These are phyloP conservation scores for Neonectria ditissima DNA, from an alignment of 2,329 filamentous ascomycete species.

Conservation along the genomic window DNA sequence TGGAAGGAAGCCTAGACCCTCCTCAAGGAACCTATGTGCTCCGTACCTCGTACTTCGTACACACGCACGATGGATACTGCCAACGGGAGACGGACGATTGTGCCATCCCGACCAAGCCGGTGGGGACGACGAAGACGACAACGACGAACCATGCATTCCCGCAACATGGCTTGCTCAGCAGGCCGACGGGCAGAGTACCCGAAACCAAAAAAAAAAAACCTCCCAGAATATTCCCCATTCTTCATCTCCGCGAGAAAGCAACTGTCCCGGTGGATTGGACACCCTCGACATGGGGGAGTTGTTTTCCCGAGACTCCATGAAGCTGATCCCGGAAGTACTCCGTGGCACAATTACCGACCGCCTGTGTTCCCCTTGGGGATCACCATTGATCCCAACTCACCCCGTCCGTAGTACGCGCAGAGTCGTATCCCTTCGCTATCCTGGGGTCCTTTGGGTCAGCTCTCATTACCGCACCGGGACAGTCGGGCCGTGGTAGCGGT, in stretches of 20 bases:
- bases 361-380: slow-evolving; percentile 13
- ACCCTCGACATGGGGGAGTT: neutral
- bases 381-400: slow-evolving; percentile 9
- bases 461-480: slow-evolving; percentile 7
- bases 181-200: neutral
- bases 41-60: no score
- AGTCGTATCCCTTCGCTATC: slow-evolving; percentile 15
- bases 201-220: no score
- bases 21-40: no score
- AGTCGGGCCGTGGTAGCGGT: slow-evolving; percentile 12
- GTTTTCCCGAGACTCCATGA: no score
- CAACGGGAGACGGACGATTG: neutral
- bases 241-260: neutral
- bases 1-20: no score
- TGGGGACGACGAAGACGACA: no score
- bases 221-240: no score
- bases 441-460: neutral
- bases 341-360: slow-evolving; percentile 9
- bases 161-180: neutral
- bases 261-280: neutral
- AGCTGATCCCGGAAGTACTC: neutral
- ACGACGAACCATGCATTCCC: neutral
- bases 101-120: neutral
- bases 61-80: neutral
- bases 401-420: neutral